Evolutionary conservation across 2,329 filamentous ascomycete genomes (phyloP).

Genomic region (Exophiala lecanii-corni): DNA sequence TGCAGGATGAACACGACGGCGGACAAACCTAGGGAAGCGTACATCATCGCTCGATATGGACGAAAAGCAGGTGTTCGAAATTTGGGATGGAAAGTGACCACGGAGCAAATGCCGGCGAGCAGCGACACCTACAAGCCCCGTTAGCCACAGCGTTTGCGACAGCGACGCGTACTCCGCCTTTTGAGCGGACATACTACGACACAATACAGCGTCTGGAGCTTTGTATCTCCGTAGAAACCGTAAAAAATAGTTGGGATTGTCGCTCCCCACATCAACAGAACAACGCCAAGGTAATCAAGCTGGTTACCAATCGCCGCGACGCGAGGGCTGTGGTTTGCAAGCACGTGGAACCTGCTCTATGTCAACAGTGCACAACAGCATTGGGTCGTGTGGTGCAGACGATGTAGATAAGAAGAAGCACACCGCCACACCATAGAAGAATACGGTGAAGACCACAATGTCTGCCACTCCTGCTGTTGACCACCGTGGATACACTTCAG

Average conservation of each 20-base stretch:
- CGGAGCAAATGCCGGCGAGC: not conserved
- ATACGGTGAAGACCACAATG: slow-evolving; percentile 40
- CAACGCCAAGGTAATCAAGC: slow-evolving; percentile 58
- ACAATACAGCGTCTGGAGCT: slow-evolving; percentile 34
- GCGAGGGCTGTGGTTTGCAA: slow-evolving; percentile 49
- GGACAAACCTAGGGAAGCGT: not conserved
- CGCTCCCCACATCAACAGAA: slow-evolving; percentile 58
- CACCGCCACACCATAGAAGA: slow-evolving; percentile 42
- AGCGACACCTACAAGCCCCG: slow-evolving; percentile 3
- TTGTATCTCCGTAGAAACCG: slow-evolving; percentile 42
- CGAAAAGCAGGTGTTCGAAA: slow-evolving; percentile 2
- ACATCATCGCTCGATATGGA: not conserved
- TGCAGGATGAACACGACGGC: slow-evolving; percentile 1
- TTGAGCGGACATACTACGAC: not conserved
- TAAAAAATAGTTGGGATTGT: slow-evolving; percentile 58
- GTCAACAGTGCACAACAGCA: not conserved
- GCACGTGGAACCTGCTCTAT: slow-evolving; percentile 49
- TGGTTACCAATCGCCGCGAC: slow-evolving; percentile 52
- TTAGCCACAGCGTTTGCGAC: not conserved
- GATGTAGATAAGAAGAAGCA: slow-evolving; percentile 46
- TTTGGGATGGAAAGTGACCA: not conserved
- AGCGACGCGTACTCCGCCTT: not conserved
- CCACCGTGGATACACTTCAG: slow-evolving; percentile 34
- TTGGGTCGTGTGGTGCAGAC: slow-evolving; percentile 28
- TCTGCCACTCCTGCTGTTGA: slow-evolving; percentile 40